Base-by-base conservation (phyloP, 306 rosid genomes). In the Vigna hirtella region DNA sequence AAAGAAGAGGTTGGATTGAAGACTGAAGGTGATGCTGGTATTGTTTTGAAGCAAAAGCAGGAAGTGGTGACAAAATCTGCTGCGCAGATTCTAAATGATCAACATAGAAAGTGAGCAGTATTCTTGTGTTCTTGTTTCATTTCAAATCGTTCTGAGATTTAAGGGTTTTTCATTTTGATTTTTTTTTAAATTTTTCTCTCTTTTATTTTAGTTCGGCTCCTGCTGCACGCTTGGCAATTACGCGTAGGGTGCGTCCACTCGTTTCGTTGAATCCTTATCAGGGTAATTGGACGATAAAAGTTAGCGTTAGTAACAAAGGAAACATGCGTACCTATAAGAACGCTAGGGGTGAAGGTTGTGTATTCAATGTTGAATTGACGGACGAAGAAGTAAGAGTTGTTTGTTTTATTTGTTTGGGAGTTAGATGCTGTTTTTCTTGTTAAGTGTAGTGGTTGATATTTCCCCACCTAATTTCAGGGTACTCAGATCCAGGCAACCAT, bases 401-500 rank as follows among this genome's bases (percentile, higher is more conserved):
- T 28, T 24, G 2, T 47, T 16, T 58, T 4, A 28, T 38, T 76
- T 12, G 20, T n/a, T 58, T 17, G 14, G 6, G 1, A 6, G 47
- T 73, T 51, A 4, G 30, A 28, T 74, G n/a, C 20, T 47, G 34
- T 32, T 0, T 24, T 49, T 16, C 7, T 38, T 28, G 49, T 69
- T 2, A 9, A 17, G 51, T 26, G 7, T 28, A 8, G 9, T 9
- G 1, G 17, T 11, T 77, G 4, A 55, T 28, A 1, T 38, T 18
- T 9, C 49, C 10, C 42, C 7, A 7, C 7, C 38, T 34, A 7
- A 66, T 14, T 83, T 65, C 87, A 95, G 99, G 99, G 98, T 15
- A 95, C 99, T 8, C 89, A 95, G 83, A 95, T 95, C 81, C 99
- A 93, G 83, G 99, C 99, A 70, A 95, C 99, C 1, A 95, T 95